Base-by-base conservation (phyloP, 139 green algal genomes). In the Coelastrella sp. region DNA sequence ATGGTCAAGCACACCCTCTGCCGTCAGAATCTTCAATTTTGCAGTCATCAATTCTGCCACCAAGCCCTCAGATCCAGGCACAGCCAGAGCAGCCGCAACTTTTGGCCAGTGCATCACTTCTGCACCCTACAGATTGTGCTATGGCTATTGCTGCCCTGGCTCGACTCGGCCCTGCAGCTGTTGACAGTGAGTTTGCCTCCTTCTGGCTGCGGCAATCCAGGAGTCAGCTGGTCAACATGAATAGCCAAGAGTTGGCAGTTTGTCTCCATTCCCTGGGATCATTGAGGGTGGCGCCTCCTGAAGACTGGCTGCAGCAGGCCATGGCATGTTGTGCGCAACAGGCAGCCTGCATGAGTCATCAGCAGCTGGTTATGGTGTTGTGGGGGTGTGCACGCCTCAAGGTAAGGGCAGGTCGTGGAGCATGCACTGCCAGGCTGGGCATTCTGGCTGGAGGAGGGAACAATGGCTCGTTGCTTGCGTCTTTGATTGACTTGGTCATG, bases 281-380 rank as follows among this genome's bases (percentile, higher is more conserved):
- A 8, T 72, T 91, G 58, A 17, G 56, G 87, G 20, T 86, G 27
- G 25, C 12, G 60, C 76, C 78, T 22, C 87, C 61, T 25, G 61
- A 73, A 27, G 86, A 63, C 6, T 90, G 86, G 86, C 73, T 83
- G 73, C 74, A 75, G 74, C 73, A 79, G 24, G 24, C 22, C 63
- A 7, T 81, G 57, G 49, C 22, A 7, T 60, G 24, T 20, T 75
- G 11, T 49, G 83, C 35, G 9, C 83, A 75, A 35, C 59, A 72
- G 58, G 75, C 56, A 19, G 24, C 65, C 7, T 56, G 35, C 25
- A 87, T 95, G 58, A 91, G 25, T 3, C 84, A 92, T 58, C 84
- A 85, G 9, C 90, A 94, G 85, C 72, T 94, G 63, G 91, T 89
- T 6, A 95, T 94, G 87, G 87, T 95, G 76, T 85, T 94, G 80